Evolutionary conservation across 2,329 filamentous ascomycete genomes (phyloP).

Genomic region (Venturia aucupariae): DNA sequence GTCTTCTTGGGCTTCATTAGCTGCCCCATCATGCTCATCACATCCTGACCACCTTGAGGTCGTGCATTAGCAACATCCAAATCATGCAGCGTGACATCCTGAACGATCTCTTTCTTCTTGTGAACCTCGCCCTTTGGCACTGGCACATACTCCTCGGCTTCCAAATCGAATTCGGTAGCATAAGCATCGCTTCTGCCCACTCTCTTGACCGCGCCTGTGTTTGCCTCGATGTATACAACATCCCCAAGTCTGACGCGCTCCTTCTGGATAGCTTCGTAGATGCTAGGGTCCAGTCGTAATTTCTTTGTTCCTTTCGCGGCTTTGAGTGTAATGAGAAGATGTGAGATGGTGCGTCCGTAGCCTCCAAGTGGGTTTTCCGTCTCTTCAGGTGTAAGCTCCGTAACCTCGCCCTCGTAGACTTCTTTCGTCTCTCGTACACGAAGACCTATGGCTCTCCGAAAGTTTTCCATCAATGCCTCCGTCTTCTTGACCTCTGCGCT

Average conservation of each 20-base stretch:
- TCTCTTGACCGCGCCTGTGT: slow-evolving; percentile 95
- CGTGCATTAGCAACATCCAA: slow-evolving; percentile 91
- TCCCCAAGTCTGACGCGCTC: slow-evolving; percentile 93
- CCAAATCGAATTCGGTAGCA: slow-evolving; percentile 95
- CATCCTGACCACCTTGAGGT: slow-evolving; percentile 94
- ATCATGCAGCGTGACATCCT: slow-evolving; percentile 95
- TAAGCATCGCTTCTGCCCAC: slow-evolving; percentile 95
- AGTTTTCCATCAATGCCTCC: slow-evolving; percentile 98
- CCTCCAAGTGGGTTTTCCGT: slow-evolving; percentile 94
- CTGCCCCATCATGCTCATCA: slow-evolving; percentile 99
- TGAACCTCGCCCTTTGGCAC: slow-evolving; percentile 98
- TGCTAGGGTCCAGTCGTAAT: slow-evolving; percentile 89
- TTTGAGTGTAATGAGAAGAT: slow-evolving; percentile 87
- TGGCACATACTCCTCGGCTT: slow-evolving; percentile 97
- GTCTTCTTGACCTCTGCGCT: slow-evolving; percentile 99
- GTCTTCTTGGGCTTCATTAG: slow-evolving; percentile 99
- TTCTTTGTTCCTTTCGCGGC: slow-evolving; percentile 97
- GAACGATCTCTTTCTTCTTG: slow-evolving; percentile 99
- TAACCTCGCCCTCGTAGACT: slow-evolving; percentile 98
- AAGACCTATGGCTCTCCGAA: slow-evolving; percentile 81
- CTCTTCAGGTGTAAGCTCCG: slow-evolving; percentile 94
- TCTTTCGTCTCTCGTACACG: slow-evolving; percentile 98
- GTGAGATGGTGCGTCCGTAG: slow-evolving; percentile 96
- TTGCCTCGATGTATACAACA: slow-evolving; percentile 98
- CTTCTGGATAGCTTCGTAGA: slow-evolving; percentile 99